phyloP scores from a whole-genome alignment of 306 rosid species.

The Citrullus colocynthis region DNA sequence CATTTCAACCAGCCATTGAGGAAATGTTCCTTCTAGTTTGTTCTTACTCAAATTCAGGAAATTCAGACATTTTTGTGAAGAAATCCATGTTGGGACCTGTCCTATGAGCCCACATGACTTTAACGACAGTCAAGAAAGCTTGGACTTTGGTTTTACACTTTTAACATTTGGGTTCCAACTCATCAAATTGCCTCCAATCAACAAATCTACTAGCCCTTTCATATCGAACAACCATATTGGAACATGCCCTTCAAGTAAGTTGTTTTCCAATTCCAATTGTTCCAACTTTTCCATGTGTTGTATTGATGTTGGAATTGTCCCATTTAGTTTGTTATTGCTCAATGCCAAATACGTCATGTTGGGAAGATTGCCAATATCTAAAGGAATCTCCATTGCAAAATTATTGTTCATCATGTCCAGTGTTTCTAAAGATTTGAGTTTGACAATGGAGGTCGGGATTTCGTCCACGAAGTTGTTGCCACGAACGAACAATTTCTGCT shows the following conservation, averaged over 20 bases:
- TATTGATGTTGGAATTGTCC: conserved; percentile 18
- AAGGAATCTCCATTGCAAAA: conserved; percentile 10
- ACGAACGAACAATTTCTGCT: conserved; percentile 1
- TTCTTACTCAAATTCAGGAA: conserved; percentile 17
- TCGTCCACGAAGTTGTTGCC: conserved; percentile 4
- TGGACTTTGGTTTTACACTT: conserved; percentile 2
- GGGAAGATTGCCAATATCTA: conserved; percentile 5
- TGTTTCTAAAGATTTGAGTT: neutral
- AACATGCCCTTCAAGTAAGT: conserved; percentile 12
- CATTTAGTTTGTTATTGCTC: conserved; percentile 11
- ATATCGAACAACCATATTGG: conserved; percentile 17
- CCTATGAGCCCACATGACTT: conserved; percentile 14
- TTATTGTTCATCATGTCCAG: conserved; percentile 15
- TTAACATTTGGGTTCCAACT: conserved; percentile 12
- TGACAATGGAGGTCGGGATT: conserved; percentile 1
- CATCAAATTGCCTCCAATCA: conserved; percentile 11
- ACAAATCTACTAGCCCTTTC: conserved; percentile 2
- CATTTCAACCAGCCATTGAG: conserved; percentile 22
- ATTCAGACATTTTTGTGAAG: neutral
- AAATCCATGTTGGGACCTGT: conserved; percentile 20
- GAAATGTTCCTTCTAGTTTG: conserved; percentile 16
- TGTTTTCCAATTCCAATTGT: neutral
- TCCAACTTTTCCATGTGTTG: conserved; percentile 5
- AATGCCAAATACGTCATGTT: conserved; percentile 16
- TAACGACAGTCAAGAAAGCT: conserved; percentile 14